phyloP scores from a whole-genome alignment of 495 filamentous ascomycete genomes.

The Recurvomyces mirabilis region DNA sequence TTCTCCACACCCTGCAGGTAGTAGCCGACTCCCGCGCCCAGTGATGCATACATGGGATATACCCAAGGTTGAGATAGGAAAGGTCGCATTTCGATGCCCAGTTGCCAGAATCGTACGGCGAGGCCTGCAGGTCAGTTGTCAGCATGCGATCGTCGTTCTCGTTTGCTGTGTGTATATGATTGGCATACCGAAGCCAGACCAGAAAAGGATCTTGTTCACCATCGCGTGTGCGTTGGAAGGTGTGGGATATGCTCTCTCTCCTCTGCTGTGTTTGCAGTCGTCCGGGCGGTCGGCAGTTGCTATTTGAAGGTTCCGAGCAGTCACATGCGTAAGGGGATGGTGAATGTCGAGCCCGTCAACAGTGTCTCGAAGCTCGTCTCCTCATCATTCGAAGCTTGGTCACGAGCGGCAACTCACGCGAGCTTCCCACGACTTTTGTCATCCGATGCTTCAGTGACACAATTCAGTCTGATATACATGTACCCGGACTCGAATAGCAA shows the following conservation, averaged over 20 bases:
- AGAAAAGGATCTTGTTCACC: constrained; percentile 85
- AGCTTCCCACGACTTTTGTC: background rate
- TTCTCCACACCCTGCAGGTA: constrained; percentile 82
- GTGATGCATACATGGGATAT: constrained; percentile 79
- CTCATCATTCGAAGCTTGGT: too few species aligned
- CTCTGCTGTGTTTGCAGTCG: too few species aligned
- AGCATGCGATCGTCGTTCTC: background rate
- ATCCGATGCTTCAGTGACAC: background rate
- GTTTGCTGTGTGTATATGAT: background rate
- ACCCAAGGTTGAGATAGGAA: constrained; percentile 68
- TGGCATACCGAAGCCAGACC: constrained; percentile 85
- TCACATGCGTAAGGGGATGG: too few species aligned
- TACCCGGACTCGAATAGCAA: too few species aligned
- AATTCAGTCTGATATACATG: too few species aligned
- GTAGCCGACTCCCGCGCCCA: constrained; percentile 88
- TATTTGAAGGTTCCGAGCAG: background rate
- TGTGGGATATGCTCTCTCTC: too few species aligned
- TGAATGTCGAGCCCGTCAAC: background rate
- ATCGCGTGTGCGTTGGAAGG: too few species aligned
- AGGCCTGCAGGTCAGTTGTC: constrained; percentile 47
- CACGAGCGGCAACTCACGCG: too few species aligned
- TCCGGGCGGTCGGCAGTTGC: too few species aligned
- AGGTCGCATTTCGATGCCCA: constrained; percentile 96
- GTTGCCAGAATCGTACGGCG: constrained; percentile 84
- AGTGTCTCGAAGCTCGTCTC: background rate